Percentiles rank a stretch among this genome's conserved stretches.
Evolutionary conservation across 1,284 basidiomycete species (phyloP).

Genomic region (Phylloporus sp.): DNA sequence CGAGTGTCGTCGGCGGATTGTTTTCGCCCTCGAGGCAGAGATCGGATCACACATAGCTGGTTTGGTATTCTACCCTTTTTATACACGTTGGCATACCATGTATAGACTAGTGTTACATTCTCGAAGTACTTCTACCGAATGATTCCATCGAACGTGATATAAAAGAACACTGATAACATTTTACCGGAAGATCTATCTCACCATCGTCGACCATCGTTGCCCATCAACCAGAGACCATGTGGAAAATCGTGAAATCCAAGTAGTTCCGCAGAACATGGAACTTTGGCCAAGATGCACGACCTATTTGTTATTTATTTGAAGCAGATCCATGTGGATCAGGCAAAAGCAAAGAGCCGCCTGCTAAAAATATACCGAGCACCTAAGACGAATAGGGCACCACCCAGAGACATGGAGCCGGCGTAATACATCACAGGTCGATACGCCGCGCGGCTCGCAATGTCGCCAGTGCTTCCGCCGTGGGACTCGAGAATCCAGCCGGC

Average conservation of each 20-base stretch:
- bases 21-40: slow-evolving; percentile 41
- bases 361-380: slow-evolving; percentile 18
- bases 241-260: not conserved
- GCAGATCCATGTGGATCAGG: slow-evolving; percentile 7
- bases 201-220: too few species aligned
- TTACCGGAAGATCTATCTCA: not conserved
- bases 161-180: not conserved
- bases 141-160: not conserved
- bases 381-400: slow-evolving; percentile 30
- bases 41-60: slow-evolving; percentile 36
- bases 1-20: slow-evolving; percentile 71
- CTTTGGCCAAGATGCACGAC: not conserved
- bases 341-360: slow-evolving; percentile 23
- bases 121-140: not conserved
- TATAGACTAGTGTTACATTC: not conserved
- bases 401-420: slow-evolving; percentile 38
- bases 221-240: not conserved
- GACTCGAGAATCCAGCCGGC: slow-evolving; percentile 43
- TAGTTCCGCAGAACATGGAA: not conserved
- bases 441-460: slow-evolving; percentile 29
- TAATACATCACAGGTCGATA: slow-evolving; percentile 44
- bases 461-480: slow-evolving; percentile 29
- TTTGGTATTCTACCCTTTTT: not conserved
- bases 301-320: not conserved
- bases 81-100: not conserved